phyloP scores from a whole-genome alignment of 208 protist genomes.

The Wallacemonas sp. region DNA sequence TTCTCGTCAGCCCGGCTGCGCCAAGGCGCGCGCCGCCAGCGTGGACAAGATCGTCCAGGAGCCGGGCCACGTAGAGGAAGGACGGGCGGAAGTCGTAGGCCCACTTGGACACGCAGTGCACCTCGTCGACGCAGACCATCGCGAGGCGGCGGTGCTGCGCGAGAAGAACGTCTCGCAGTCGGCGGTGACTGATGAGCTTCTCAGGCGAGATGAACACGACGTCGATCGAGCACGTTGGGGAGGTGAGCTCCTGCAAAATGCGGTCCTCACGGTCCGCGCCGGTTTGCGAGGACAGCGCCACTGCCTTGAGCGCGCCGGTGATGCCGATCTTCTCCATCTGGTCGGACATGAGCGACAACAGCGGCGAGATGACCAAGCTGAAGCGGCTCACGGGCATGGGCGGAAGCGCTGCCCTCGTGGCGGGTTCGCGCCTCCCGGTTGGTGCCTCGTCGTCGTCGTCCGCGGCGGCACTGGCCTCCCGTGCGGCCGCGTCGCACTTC shows the following conservation, averaged over 20 bases:
- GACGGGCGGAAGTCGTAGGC: conserved; percentile 94
- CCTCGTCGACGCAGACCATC: conserved; percentile 95
- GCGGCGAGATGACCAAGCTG: conserved; percentile 93
- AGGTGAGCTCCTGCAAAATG: conserved; percentile 45
- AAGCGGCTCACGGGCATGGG: conserved; percentile 43
- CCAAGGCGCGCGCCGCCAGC: neutral
- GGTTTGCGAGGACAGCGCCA: conserved; percentile 59
- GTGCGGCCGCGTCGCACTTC: neutral
- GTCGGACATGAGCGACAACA: conserved; percentile 96
- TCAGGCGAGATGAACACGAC: conserved; percentile 88
- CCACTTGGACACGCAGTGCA: conserved; percentile 97
- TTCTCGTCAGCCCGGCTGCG: neutral
- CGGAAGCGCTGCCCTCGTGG: neutral
- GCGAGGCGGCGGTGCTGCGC: conserved; percentile 61
- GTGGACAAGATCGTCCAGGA: conserved; percentile 37
- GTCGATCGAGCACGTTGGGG: conserved; percentile 58
- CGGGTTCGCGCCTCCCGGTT: too few species aligned
- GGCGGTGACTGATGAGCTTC: conserved; percentile 54
- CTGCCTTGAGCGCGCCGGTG: conserved; percentile 38
- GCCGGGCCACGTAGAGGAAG: conserved; percentile 79
- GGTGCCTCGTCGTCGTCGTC: neutral
- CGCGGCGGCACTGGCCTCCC: neutral
- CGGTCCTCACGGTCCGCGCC: conserved; percentile 38
- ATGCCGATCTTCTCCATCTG: conserved; percentile 74
- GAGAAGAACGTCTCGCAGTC: conserved; percentile 45